These are phyloP conservation scores for Hortiboletus rubellus DNA, from an alignment of 1,284 basidiomycete species.

Conservation along the genomic window DNA sequence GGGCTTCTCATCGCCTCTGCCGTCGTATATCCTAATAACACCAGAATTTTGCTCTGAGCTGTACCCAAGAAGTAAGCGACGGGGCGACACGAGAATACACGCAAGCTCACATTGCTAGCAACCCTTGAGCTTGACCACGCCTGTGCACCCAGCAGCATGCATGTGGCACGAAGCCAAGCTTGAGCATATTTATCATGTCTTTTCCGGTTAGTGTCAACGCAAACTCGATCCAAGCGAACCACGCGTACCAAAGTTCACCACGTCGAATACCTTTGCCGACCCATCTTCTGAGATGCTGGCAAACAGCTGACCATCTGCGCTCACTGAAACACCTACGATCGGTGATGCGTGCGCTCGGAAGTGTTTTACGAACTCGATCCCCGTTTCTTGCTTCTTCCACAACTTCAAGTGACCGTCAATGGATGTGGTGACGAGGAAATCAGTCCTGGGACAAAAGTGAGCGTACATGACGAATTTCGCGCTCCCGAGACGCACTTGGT, in stretches of 20 bases:
- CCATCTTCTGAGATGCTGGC: constrained; percentile 87
- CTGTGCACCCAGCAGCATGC: constrained; percentile 93
- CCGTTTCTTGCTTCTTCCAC: constrained; percentile 96
- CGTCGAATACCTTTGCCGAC: constrained; percentile 93
- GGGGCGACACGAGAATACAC: background rate
- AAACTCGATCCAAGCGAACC: background rate
- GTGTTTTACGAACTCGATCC: constrained; percentile 93
- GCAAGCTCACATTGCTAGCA: constrained; percentile 79
- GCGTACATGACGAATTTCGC: background rate
- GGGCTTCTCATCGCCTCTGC: constrained; percentile 79
- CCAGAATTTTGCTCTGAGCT: constrained; percentile 81
- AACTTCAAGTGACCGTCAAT: constrained; percentile 95
- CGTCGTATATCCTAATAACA: constrained; percentile 89
- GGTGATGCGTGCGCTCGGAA: constrained; percentile 89
- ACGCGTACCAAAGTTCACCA: constrained; percentile 86
- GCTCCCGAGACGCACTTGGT: constrained; percentile 61
- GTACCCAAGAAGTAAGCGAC: constrained; percentile 12
- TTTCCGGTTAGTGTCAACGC: background rate
- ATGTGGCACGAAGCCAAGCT: constrained; percentile 81
- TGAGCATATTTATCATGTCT: constrained; percentile 99
- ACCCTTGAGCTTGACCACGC: constrained; percentile 81
- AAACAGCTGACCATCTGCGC: constrained; percentile 90
- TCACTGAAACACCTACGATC: constrained; percentile 81
- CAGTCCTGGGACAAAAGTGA: constrained; percentile 56
- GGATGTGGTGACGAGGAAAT: constrained; percentile 94